phyloP scores from a whole-genome alignment of 768 basidiomycete species.

The Boletus insuetus region DNA sequence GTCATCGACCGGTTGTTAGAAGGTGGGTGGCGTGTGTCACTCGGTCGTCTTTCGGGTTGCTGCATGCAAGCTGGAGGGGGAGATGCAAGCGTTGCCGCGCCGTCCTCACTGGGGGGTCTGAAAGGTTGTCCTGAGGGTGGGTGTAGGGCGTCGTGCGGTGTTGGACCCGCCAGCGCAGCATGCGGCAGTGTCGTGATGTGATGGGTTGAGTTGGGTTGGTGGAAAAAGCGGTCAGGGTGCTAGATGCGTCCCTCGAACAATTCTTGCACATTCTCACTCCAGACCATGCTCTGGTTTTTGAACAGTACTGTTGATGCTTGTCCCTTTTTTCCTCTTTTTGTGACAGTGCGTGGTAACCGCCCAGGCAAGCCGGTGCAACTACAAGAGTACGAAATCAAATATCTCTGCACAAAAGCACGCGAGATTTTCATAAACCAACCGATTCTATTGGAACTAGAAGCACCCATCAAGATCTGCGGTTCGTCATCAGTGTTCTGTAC shows the following conservation, averaged over 20 bases:
- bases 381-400: slow-evolving; percentile 99
- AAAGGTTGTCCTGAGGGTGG: slow-evolving; percentile 1
- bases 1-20: slow-evolving; percentile 98
- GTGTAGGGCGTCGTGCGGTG: slow-evolving; percentile 4
- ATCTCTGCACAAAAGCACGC: slow-evolving; percentile 96
- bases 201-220: neutral
- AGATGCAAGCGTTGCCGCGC: neutral
- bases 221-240: slow-evolving; percentile 5
- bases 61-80: slow-evolving; percentile 1
- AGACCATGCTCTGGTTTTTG: neutral
- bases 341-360: slow-evolving; percentile 91
- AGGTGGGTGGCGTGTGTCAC: slow-evolving; percentile 60
- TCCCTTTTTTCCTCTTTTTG: slow-evolving; percentile 18
- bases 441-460: slow-evolving; percentile 95
- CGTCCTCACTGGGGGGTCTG: slow-evolving; percentile 1
- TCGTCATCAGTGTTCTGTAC: slow-evolving; percentile 29
- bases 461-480: slow-evolving; percentile 99
- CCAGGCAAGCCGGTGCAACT: slow-evolving; percentile 98
- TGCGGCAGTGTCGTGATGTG: slow-evolving; percentile 17
- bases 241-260: neutral
- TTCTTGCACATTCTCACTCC: neutral
- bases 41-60: slow-evolving; percentile 18
- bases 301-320: slow-evolving; percentile 16
- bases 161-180: slow-evolving; percentile 2
- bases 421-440: slow-evolving; percentile 99